Evolutionary conservation across 2,329 filamentous ascomycete species (phyloP).

Genomic region (Endoconidiophora polonica): DNA sequence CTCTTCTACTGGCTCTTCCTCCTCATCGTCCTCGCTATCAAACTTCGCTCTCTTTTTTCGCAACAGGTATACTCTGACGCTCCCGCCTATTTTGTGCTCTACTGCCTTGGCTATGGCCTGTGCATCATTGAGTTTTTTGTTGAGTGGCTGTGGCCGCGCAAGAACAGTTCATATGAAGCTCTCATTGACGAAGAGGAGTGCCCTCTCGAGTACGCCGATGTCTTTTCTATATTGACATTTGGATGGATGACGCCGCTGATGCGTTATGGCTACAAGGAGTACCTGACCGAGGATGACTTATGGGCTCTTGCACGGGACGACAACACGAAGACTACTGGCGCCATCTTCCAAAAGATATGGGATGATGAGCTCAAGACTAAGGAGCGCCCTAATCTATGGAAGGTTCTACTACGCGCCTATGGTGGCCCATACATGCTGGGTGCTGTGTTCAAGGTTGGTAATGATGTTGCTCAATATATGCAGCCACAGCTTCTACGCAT

Average conservation of each 20-base stretch:
- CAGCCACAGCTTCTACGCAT: constrained; percentile 81
- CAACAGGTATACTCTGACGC: constrained; percentile 53
- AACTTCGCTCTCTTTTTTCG: constrained; percentile 70
- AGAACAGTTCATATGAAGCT: constrained; percentile 36
- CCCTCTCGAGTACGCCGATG: constrained; percentile 75
- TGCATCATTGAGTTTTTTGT: constrained; percentile 54
- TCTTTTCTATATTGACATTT: constrained; percentile 89
- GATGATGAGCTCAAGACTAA: constrained; percentile 49
- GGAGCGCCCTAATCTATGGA: constrained; percentile 60
- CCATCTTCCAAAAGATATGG: constrained; percentile 61
- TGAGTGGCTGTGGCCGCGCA: constrained; percentile 77
- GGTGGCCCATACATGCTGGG: constrained; percentile 70
- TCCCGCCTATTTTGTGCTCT: constrained; percentile 60
- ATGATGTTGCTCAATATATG: constrained; percentile 70
- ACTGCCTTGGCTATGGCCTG: constrained; percentile 55
- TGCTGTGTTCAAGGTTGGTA: constrained; percentile 72
- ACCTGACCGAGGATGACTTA: constrained; percentile 81
- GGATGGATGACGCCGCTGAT: constrained; percentile 99
- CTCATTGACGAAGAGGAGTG: constrained; percentile 45
- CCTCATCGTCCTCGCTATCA: constrained; percentile 60
- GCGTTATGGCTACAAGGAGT: constrained; percentile 84
- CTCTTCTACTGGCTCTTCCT: constrained; percentile 88
- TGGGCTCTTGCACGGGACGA: constrained; percentile 79
- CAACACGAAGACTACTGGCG: constrained; percentile 57
- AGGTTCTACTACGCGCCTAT: constrained; percentile 69